Conservation (phyloP, 179 eudicot genomes). For the Beta lomatogona region DNA sequence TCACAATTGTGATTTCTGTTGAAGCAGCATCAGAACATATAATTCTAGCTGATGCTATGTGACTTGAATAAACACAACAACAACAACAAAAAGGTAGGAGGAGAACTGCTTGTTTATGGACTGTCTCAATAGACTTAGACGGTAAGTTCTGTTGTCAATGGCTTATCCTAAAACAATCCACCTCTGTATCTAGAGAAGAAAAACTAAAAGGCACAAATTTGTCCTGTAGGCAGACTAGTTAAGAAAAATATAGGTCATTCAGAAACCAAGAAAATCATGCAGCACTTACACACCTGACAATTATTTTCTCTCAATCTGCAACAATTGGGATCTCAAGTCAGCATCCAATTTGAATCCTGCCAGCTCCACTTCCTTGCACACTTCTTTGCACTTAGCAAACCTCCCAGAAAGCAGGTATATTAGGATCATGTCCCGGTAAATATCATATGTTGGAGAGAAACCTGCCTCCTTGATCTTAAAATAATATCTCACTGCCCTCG, state of each 20-base stretch:
- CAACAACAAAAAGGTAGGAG: background rate
- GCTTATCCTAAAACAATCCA: background rate
- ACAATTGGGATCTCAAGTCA: constrained; percentile 41
- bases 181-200: background rate
- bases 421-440: constrained; percentile 57
- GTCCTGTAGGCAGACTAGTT: background rate
- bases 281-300: constrained; percentile 27
- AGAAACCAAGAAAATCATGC: constrained; percentile 1
- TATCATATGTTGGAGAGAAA: constrained; percentile 74
- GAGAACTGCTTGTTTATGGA: background rate
- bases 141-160: background rate
- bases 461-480: constrained; percentile 85
- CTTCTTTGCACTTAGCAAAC: constrained; percentile 73
- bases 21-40: constrained; percentile 4
- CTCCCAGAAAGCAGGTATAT: constrained; percentile 68
- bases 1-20: background rate
- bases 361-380: constrained; percentile 72
- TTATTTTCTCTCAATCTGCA: constrained; percentile 43
- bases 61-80: background rate
- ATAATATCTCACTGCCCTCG: constrained; percentile 75
- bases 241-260: constrained; percentile 1
- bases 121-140: background rate
- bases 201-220: constrained; percentile 1
- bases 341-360: constrained; percentile 71
- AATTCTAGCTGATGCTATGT: background rate